Conservation (phyloP, 441 rosid species). For the Eutrema salsugineum region DNA sequence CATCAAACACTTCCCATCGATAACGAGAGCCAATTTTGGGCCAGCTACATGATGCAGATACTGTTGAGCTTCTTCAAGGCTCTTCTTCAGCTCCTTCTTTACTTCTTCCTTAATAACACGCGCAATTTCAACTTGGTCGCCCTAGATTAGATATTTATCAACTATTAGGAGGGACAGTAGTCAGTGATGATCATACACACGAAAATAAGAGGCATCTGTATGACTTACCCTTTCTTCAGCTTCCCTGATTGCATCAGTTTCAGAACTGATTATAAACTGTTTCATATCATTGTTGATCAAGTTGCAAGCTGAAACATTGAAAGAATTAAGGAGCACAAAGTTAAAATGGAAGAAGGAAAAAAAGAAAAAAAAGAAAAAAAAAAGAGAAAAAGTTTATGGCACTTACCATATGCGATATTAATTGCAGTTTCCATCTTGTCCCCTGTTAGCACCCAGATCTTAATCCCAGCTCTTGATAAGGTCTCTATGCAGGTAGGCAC, state of each 20-base stretch:
- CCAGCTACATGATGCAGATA: slow-evolving; percentile 47
- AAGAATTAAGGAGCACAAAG: slow-evolving; percentile 16
- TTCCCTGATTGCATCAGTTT: slow-evolving; percentile 86
- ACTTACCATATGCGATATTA: slow-evolving; percentile 95
- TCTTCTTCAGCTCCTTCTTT: slow-evolving; percentile 63
- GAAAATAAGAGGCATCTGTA: neutral
- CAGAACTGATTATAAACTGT: slow-evolving; percentile 92
- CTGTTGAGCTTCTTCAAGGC: slow-evolving; percentile 82
- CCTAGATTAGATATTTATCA: slow-evolving; percentile 40
- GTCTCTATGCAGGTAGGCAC: slow-evolving; percentile 97
- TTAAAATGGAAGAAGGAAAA: slow-evolving; percentile 4
- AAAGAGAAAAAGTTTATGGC: neutral
- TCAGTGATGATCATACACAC: neutral
- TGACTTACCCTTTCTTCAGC: slow-evolving; percentile 84
- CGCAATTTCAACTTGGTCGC: slow-evolving; percentile 81
- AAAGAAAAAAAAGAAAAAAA: slow-evolving; percentile 2
- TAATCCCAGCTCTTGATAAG: slow-evolving; percentile 97
- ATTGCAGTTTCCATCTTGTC: slow-evolving; percentile 99
- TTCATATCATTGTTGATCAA: slow-evolving; percentile 95
- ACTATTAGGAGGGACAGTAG: neutral
- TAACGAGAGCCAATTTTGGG: slow-evolving; percentile 85
- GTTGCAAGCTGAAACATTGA: slow-evolving; percentile 84
- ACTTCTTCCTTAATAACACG: slow-evolving; percentile 86
- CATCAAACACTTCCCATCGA: slow-evolving; percentile 98
- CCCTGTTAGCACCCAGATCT: slow-evolving; percentile 98